Evolutionary conservation across 139 green algal species (phyloP), one percentile per base, ranked within the genome.

Genomic region (Volvox africanus): DNA sequence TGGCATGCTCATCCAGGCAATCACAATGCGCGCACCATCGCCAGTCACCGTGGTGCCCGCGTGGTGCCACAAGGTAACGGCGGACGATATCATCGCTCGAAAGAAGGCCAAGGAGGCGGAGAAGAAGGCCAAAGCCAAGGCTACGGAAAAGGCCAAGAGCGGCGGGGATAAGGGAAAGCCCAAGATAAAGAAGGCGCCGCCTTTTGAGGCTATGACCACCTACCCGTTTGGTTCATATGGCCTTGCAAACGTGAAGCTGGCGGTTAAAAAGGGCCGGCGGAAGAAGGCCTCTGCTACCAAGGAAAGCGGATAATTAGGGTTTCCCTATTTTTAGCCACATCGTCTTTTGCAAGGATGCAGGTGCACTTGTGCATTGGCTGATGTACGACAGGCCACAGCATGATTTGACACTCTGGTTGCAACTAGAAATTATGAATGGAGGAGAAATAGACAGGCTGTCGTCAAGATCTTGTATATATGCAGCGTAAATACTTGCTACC

Each of bases 81-180:
- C 87, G 2, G 87, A 85, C 16, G 87, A 90, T 69, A 90, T 90
- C 73, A 36, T 90, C 3, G 50, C 50, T 19, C 44, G 50, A 16
- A 86, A 91, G 61, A 86, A 91, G 87, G 76, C 61, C 17, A 85
- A 91, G 87, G 87, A 85, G 61, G 33, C 33, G 76, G 87, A 81
- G 20, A 68, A 67, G 76, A 86, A 91, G 87, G 71, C 50, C 35
- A 90, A 85, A 50, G 86, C 73, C 75, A 77, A 78, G 55, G 55
- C 36, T 20, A 22, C 12, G 13, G 76, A 50, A 5, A 44, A 44
- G 37, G 37, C 24, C 24, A 91, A 91, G 87, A 69, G 30, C 62
- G 67, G 26, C 32, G 73, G 61, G 65, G 65, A 37, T 32, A 88
- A 88, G 67, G 67, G 26, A 3, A 86, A 86, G 73, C 30, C 24